A percentile compares a stretch with the other conserved stretches of the same genome.
phyloP scores from a whole-genome alignment of 371 early-diverging fungal genomes.

The Saksenaea vasiformis region DNA sequence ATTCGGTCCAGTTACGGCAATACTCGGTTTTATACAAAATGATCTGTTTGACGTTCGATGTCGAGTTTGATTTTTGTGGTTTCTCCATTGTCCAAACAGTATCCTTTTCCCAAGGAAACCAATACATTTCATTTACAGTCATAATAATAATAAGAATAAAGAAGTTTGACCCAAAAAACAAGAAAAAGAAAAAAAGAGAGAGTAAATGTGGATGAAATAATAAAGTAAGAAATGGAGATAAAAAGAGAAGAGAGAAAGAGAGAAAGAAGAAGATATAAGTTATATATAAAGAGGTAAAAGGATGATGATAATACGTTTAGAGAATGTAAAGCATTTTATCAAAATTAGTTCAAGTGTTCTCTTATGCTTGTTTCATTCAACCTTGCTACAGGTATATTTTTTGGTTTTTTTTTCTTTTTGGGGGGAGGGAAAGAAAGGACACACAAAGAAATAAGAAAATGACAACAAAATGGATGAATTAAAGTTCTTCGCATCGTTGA shows the following conservation, averaged over 20 bases:
- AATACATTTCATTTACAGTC: neutral
- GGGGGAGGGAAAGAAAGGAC: neutral
- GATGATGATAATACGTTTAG: neutral
- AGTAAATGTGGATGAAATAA: neutral
- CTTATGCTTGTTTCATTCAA: conserved; percentile 3
- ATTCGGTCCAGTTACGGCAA: conserved; percentile 89
- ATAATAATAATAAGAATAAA: neutral
- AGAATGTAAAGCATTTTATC: neutral
- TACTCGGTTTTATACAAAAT: conserved; percentile 96
- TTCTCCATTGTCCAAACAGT: neutral
- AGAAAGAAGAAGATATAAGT: neutral
- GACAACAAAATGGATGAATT: neutral
- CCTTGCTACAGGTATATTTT: conserved; percentile 3
- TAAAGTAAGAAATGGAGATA: neutral
- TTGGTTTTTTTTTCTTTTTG: neutral
- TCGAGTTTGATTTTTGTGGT: neutral
- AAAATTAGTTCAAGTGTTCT: neutral
- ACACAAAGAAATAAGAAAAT: neutral
- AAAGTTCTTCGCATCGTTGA: conserved; percentile 8
- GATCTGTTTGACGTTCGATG: conserved; percentile 49
- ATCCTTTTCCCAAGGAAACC: conserved; percentile 1
- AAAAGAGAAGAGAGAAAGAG: neutral
- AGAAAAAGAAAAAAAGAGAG: neutral
- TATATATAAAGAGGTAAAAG: neutral
- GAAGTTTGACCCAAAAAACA: neutral